A percentile compares a stretch with the other conserved stretches of the same genome.
Evolutionary conservation across 345 rosid species (phyloP).

Genomic region (Gossypium anomalum): DNA sequence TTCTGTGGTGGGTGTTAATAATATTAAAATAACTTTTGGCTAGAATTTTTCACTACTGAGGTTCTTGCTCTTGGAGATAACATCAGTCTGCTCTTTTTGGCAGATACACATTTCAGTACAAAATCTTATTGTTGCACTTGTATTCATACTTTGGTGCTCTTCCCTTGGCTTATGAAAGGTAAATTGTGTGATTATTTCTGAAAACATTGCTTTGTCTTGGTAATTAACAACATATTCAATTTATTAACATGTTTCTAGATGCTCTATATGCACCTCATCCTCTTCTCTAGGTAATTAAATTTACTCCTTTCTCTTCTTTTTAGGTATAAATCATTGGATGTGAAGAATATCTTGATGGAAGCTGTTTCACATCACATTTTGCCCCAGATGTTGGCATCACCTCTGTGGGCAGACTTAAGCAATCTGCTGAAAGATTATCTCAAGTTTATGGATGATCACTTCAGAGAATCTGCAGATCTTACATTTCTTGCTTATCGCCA

Average conservation of each 20-base stretch:
- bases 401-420: slow-evolving; percentile 70
- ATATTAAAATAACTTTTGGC: slow-evolving; percentile 1
- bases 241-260: not conserved
- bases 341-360: slow-evolving; percentile 95
- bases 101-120: slow-evolving; percentile 90
- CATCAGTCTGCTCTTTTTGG: slow-evolving; percentile 27
- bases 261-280: not conserved
- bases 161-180: slow-evolving; percentile 82
- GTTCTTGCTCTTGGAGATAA: slow-evolving; percentile 14
- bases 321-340: slow-evolving; percentile 95
- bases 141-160: slow-evolving; percentile 77
- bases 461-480: slow-evolving; percentile 94
- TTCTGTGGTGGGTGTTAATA: not conserved
- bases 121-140: slow-evolving; percentile 78
- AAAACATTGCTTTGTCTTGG: not conserved
- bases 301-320: not conserved
- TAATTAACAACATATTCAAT: not conserved
- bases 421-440: slow-evolving; percentile 81
- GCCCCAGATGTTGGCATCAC: slow-evolving; percentile 78
- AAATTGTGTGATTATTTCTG: slow-evolving; percentile 13
- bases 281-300: slow-evolving; percentile 14
- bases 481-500: slow-evolving; percentile 97
- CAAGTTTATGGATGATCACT: slow-evolving; percentile 97
- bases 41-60: not conserved
- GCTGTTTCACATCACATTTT: slow-evolving; percentile 82